These are phyloP conservation scores for Malus hybrid DNA, from an alignment of 331 rosid species.

Conservation along the genomic window DNA sequence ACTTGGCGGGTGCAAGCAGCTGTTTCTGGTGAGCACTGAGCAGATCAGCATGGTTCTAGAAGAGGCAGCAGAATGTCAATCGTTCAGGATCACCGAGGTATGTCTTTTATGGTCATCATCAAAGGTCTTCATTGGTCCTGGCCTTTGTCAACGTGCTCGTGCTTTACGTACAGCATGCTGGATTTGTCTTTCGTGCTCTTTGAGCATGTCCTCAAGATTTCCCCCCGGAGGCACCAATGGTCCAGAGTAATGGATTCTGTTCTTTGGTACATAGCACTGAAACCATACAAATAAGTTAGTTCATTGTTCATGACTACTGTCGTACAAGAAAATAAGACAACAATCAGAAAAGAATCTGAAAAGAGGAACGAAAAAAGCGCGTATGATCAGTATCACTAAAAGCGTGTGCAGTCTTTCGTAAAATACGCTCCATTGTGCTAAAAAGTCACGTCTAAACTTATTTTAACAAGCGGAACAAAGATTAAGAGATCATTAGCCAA, in stretches of 20 bases:
- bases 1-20: not conserved
- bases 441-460: not conserved
- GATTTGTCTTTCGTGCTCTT: slow-evolving; percentile 82
- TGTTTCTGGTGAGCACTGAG: slow-evolving; percentile 5
- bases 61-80: not conserved
- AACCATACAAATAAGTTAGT: slow-evolving; percentile 9
- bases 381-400: not conserved
- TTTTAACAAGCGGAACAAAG: not conserved
- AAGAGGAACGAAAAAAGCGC: not conserved
- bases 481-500: not conserved
- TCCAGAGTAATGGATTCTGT: slow-evolving; percentile 84
- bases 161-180: slow-evolving; percentile 90
- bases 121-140: slow-evolving; percentile 19
- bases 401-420: not conserved
- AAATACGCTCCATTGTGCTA: not conserved
- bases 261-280: slow-evolving; percentile 52
- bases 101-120: slow-evolving; percentile 3
- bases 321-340: not conserved
- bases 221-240: slow-evolving; percentile 75
- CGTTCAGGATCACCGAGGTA: not conserved
- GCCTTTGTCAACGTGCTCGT: slow-evolving; percentile 33
- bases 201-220: slow-evolving; percentile 79
- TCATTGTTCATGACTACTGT: not conserved
- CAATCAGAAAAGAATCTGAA: not conserved
- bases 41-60: not conserved